Evolutionary conservation across 805 yeast species (phyloP).

Genomic region (Suhomyces xylopsoci): DNA sequence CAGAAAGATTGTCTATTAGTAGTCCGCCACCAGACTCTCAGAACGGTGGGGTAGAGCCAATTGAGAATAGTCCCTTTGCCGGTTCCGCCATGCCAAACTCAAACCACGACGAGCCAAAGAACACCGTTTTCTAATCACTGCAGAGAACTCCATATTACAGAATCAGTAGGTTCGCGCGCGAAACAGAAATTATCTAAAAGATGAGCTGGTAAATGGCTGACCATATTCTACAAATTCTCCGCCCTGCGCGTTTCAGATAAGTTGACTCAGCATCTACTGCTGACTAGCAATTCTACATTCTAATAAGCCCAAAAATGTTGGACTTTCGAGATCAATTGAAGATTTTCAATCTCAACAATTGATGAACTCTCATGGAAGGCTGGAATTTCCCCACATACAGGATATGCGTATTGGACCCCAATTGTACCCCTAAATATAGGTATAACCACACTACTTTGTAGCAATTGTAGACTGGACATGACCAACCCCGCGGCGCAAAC

Average conservation of each 20-base stretch:
- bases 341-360: not conserved
- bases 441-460: not conserved
- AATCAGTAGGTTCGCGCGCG: not conserved
- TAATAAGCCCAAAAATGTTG: not conserved
- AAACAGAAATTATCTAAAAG: too few species aligned
- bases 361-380: not conserved
- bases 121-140: slow-evolving; percentile 24
- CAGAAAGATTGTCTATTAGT: slow-evolving; percentile 16
- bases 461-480: not conserved
- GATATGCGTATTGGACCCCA: not conserved
- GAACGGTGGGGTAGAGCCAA: slow-evolving; percentile 11
- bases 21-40: slow-evolving; percentile 6
- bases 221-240: not conserved
- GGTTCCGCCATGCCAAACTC: slow-evolving; percentile 28
- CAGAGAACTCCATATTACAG: not conserved
- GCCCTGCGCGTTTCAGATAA: not conserved
- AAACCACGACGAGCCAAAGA: slow-evolving; percentile 32
- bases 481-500: not conserved
- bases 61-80: slow-evolving; percentile 10
- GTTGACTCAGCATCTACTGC: not conserved
- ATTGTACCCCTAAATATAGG: not conserved
- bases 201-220: not conserved
- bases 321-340: not conserved
- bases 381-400: not conserved
- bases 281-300: not conserved